Conservation (phyloP, 768 basidiomycete genomes). For the Hypholoma fasciculare region DNA sequence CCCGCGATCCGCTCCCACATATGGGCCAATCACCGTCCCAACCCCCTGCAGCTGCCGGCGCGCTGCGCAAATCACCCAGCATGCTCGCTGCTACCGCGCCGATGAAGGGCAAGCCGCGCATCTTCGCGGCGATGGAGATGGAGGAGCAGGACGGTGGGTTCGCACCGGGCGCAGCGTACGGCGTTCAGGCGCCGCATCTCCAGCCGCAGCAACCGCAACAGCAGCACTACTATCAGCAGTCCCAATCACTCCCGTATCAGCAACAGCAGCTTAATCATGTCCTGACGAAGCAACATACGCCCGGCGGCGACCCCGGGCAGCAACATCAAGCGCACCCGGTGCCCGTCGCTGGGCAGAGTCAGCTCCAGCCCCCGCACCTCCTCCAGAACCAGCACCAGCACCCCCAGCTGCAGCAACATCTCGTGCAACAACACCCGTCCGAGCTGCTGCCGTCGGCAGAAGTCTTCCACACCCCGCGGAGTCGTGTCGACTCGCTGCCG, state of each 20-base stretch:
- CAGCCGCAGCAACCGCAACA: constrained; percentile 4
- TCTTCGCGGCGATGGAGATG: constrained; percentile 64
- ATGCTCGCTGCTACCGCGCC: constrained; percentile 19
- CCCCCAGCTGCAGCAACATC: background rate
- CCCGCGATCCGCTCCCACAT: constrained; percentile 1
- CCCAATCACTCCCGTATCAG: background rate
- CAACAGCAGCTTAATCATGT: background rate
- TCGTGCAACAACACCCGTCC: background rate
- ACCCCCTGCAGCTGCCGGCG: constrained; percentile 15
- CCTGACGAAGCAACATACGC: background rate
- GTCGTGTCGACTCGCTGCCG: constrained; percentile 10
- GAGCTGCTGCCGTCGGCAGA: constrained; percentile 18
- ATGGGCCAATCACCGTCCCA: constrained; percentile 7
- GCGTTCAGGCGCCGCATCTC: background rate
- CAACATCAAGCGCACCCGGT: background rate
- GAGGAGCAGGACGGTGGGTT: constrained; percentile 22
- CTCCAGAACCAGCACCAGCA: background rate
- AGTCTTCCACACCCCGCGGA: constrained; percentile 13
- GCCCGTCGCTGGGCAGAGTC: background rate
- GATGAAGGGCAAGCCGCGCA: constrained; percentile 53
- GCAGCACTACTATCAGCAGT: constrained; percentile 4
- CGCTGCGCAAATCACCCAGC: constrained; percentile 22
- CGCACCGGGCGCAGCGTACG: background rate
- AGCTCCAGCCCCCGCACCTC: background rate
- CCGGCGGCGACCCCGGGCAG: background rate